A percentile compares a stretch with the other conserved stretches of the same genome.
Conservation (phyloP, 179 eudicot genomes). For the Patellifolia procumbens region DNA sequence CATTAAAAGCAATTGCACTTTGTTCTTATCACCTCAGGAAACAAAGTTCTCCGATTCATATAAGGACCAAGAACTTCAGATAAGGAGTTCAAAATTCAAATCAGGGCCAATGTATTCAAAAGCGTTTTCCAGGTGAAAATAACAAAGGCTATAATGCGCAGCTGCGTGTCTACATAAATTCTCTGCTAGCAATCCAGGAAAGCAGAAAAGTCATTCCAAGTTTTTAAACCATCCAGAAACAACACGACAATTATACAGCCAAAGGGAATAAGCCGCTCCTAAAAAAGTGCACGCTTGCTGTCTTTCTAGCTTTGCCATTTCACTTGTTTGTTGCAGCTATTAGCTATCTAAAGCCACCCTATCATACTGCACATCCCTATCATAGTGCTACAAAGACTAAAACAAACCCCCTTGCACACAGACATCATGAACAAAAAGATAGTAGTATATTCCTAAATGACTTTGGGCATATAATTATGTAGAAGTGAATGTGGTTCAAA, state of each 20-base stretch:
- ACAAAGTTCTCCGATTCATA: not conserved
- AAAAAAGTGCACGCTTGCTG: too few relatives aligned
- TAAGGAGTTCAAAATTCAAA: not conserved
- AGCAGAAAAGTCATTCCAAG: not conserved
- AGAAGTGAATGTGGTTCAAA: too few relatives aligned
- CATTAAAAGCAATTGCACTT: not conserved
- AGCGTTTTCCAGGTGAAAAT: not conserved
- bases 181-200: not conserved
- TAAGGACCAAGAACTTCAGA: not conserved
- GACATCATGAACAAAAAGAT: not conserved
- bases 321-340: too few relatives aligned
- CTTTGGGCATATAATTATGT: too few relatives aligned
- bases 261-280: too few relatives aligned
- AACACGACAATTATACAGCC: too few relatives aligned
- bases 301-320: too few relatives aligned
- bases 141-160: not conserved
- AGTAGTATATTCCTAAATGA: not conserved
- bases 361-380: constrained; percentile 1
- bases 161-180: not conserved
- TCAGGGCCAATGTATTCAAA: not conserved
- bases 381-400: not conserved
- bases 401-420: not conserved
- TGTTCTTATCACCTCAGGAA: not conserved
- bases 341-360: too few relatives aligned
- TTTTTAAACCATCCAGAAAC: not conserved